Conservation (phyloP, 2,329 filamentous ascomycete species). For the Cercospora sp. region DNA sequence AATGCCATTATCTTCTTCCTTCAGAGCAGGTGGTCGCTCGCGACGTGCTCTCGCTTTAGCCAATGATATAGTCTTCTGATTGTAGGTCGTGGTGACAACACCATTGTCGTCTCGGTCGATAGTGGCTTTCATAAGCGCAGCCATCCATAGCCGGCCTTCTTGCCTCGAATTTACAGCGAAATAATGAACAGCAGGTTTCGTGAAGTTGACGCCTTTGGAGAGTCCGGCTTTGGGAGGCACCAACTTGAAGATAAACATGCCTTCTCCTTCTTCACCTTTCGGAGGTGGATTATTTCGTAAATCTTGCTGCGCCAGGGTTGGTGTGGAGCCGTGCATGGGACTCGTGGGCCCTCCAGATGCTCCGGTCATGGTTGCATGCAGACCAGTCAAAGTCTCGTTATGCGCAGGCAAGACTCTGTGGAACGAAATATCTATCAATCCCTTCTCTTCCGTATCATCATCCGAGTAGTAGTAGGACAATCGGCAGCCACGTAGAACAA, state of each 20-base stretch:
- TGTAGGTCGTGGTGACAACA: conserved; percentile 85
- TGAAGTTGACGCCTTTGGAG: conserved; percentile 91
- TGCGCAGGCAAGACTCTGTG: conserved; percentile 95
- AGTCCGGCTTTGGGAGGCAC: conserved; percentile 85
- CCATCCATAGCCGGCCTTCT: conserved; percentile 95
- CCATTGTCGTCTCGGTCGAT: conserved; percentile 81
- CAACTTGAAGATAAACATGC: conserved; percentile 97
- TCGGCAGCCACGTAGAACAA: conserved; percentile 86
- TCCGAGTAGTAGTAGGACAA: conserved; percentile 97
- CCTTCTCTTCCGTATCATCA: conserved; percentile 87
- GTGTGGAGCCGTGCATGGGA: conserved; percentile 45
- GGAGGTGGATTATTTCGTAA: conserved; percentile 41
- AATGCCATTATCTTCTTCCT: conserved; percentile 51
- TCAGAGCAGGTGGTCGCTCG: conserved; percentile 84
- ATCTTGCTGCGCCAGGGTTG: conserved; percentile 42
- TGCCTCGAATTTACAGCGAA: conserved; percentile 92
- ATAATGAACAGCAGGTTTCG: conserved; percentile 94
- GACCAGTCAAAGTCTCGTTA: conserved; percentile 82
- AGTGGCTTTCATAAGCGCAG: conserved; percentile 96
- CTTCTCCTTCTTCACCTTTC: conserved; percentile 49
- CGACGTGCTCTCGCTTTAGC: conserved; percentile 84
- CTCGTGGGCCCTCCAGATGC: conserved; percentile 67
- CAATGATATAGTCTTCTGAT: conserved; percentile 93
- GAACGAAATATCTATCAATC: conserved; percentile 94
- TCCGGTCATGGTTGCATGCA: conserved; percentile 89